Percentiles rank a stretch among this genome's conserved stretches.
phyloP scores from a whole-genome alignment of 2,329 filamentous ascomycete species.

The Fusarium sulawesiense region DNA sequence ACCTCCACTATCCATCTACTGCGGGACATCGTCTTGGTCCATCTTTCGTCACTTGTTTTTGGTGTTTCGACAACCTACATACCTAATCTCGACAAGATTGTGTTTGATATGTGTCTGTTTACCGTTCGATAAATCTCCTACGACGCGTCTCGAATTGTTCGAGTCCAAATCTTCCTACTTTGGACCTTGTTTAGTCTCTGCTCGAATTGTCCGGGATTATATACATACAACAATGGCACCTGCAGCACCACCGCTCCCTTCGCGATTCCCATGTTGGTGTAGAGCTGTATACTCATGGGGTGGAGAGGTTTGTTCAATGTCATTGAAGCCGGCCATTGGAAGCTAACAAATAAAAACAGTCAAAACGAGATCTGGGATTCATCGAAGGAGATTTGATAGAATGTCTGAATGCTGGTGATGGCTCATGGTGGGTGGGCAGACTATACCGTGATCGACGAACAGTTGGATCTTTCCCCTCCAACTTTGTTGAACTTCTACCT shows the following conservation, averaged over 20 bases:
- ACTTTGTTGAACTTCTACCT: slow-evolving; percentile 92
- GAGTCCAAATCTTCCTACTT: slow-evolving; percentile 19
- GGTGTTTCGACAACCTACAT: slow-evolving; percentile 24
- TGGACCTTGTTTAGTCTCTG: slow-evolving; percentile 16
- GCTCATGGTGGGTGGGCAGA: slow-evolving; percentile 97
- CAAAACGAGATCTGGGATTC: slow-evolving; percentile 93
- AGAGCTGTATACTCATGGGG: slow-evolving; percentile 93
- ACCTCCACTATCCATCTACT: neutral
- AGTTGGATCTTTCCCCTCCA: slow-evolving; percentile 93
- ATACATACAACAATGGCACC: slow-evolving; percentile 59
- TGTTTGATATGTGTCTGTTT: slow-evolving; percentile 43
- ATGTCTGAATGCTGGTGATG: slow-evolving; percentile 96
- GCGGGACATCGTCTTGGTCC: slow-evolving; percentile 11
- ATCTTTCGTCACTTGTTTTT: slow-evolving; percentile 19
- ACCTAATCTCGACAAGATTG: slow-evolving; percentile 8
- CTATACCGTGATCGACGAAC: slow-evolving; percentile 89
- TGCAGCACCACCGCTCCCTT: slow-evolving; percentile 72
- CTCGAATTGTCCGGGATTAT: slow-evolving; percentile 9
- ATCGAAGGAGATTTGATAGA: slow-evolving; percentile 98
- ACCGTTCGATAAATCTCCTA: slow-evolving; percentile 28
- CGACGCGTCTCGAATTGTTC: slow-evolving; percentile 27
- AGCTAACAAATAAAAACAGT: slow-evolving; percentile 60
- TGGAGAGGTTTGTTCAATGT: slow-evolving; percentile 71
- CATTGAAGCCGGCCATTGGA: neutral
- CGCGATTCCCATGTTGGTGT: slow-evolving; percentile 90